Base-by-base conservation (phyloP, 2,329 filamentous ascomycete species). In the Talaromyces albobiverticillius region DNA sequence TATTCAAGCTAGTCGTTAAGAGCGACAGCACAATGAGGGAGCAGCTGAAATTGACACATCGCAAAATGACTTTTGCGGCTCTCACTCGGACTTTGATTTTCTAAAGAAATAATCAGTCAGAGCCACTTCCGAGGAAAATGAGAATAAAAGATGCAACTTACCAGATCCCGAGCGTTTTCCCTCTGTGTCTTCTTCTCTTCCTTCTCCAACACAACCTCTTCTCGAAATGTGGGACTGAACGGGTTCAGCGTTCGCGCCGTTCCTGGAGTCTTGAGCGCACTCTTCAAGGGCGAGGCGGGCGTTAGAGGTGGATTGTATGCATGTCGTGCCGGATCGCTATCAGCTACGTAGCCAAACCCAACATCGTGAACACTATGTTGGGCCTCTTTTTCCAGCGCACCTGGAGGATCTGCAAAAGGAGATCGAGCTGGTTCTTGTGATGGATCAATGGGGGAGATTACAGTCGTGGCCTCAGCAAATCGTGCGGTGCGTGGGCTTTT, bases 41-140 rank as follows among this genome's bases (percentile, higher is more conserved):
- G 79, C 94, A 99, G 72, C 90, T 91, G 73, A 99, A 97, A 80
- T 93, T 96, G 75, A 97, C 89, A 54, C 90, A 88, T 61, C 94
- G 88, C n/a, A 99, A 85, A 59, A 95, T 84, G 64, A 97, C 87
- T 78, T 99, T 99, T 62, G 93, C 94, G 73, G 97, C 81, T 45
- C 94, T 86, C 31, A 97, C 92, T 62, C 90, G 85, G 32, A 87
- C 87, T 77, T 96, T 97, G 71, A 95, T 84, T 87, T 89, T 95
- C 93, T 96, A 20, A 4, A 23, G 9, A 23, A 1, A 14, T 13
- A 16, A 26, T 13, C 10, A 20, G 40, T 49, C 20, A 40, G 46
- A 23, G 13, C 5, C 18, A 13, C 1, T 4, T 31, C 9, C 14
- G 7, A 18, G 7, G 9, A 14, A 2, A 20, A 10, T 16, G 11